These are phyloP conservation scores for Quercus tomentella DNA, from an alignment of 331 rosid genomes.

Conservation along the genomic window DNA sequence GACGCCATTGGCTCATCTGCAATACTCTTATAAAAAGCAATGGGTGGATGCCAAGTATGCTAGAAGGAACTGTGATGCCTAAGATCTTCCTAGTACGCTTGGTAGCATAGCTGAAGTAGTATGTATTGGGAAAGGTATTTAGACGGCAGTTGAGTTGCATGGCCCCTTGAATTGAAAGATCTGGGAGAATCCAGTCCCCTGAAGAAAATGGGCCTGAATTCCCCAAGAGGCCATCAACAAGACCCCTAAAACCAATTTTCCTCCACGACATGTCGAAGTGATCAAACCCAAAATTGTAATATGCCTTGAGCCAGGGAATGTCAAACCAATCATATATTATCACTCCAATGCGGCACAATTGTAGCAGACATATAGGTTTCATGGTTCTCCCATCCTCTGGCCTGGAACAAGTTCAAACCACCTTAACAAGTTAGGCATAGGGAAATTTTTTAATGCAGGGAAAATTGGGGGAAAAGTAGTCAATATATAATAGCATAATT, in stretches of 20 bases:
- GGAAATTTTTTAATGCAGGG: not conserved
- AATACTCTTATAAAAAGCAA: slow-evolving; percentile 78
- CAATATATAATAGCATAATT: not conserved
- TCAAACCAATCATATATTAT: slow-evolving; percentile 90
- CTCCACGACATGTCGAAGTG: slow-evolving; percentile 84
- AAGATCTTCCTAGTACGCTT: slow-evolving; percentile 72
- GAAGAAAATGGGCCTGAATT: slow-evolving; percentile 86
- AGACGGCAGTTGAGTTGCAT: slow-evolving; percentile 47
- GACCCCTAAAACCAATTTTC: slow-evolving; percentile 77
- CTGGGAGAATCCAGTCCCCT: slow-evolving; percentile 95
- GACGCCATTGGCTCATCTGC: slow-evolving; percentile 95
- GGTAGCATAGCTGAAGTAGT: slow-evolving; percentile 94
- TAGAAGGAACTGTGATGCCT: slow-evolving; percentile 78
- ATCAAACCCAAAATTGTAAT: slow-evolving; percentile 94
- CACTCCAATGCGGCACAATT: slow-evolving; percentile 80
- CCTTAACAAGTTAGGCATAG: slow-evolving; percentile 19
- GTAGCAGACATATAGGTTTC: slow-evolving; percentile 78
- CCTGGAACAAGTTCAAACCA: slow-evolving; percentile 40
- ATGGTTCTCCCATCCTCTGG: slow-evolving; percentile 86
- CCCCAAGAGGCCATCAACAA: slow-evolving; percentile 71
- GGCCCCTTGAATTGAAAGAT: slow-evolving; percentile 95
- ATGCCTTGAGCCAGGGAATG: slow-evolving; percentile 79
- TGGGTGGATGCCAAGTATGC: slow-evolving; percentile 73
- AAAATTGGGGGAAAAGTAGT: not conserved
- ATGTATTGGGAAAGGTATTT: slow-evolving; percentile 74